Percentiles rank a stretch among this genome's conserved stretches.
phyloP scores from a whole-genome alignment of 345 rosid genomes.

The Citrus mangshanensis region DNA sequence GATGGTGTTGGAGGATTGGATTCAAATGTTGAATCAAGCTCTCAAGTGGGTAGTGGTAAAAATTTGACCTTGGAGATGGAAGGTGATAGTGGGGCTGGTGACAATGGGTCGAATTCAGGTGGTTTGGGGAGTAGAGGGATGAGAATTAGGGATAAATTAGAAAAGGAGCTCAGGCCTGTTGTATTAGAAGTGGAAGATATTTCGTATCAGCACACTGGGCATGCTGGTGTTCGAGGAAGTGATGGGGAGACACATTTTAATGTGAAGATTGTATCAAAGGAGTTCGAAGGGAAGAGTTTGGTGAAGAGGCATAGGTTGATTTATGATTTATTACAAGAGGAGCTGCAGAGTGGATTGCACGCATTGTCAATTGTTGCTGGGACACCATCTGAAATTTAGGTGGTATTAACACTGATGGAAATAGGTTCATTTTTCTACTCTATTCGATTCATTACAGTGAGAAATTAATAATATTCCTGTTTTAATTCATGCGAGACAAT shows the following conservation, averaged over 20 bases:
- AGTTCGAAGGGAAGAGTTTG: slow-evolving; percentile 87
- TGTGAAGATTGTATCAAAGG: slow-evolving; percentile 66
- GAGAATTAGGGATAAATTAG: slow-evolving; percentile 69
- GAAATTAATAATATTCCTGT: background rate
- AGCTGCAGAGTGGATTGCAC: slow-evolving; percentile 79
- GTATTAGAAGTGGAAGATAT: slow-evolving; percentile 75
- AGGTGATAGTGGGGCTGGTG: background rate
- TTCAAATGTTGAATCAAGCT: slow-evolving; percentile 15
- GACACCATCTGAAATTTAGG: slow-evolving; percentile 63
- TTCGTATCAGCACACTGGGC: slow-evolving; percentile 94
- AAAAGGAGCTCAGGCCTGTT: slow-evolving; percentile 63
- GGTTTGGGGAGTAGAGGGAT: slow-evolving; percentile 59
- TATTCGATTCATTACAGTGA: background rate
- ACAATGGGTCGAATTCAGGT: slow-evolving; percentile 2
- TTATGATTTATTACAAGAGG: slow-evolving; percentile 71
- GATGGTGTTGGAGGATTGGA: background rate
- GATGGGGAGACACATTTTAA: slow-evolving; percentile 91
- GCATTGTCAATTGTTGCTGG: slow-evolving; percentile 85
- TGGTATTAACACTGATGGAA: background rate
- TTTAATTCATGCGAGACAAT: background rate
- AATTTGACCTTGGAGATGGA: background rate
- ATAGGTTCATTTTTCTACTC: slow-evolving; percentile 14
- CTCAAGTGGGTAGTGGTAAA: slow-evolving; percentile 3
- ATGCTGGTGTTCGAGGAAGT: slow-evolving; percentile 77
- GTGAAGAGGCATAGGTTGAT: slow-evolving; percentile 86